A percentile compares a stretch with the other conserved stretches of the same genome.
phyloP scores from a whole-genome alignment of 305 asterid species.

The Solanum chacoense region DNA sequence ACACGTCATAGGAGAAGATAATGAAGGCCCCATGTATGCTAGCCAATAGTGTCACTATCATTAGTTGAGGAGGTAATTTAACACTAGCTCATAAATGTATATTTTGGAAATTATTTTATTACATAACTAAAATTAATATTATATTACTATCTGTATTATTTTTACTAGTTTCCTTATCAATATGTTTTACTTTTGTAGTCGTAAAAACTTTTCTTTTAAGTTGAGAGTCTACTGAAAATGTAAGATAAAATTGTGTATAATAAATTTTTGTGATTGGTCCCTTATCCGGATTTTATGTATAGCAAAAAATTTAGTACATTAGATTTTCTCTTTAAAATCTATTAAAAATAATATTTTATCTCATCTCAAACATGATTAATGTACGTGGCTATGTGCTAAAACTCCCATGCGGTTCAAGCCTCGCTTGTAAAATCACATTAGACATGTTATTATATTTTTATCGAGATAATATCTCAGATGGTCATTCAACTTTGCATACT shows the following conservation, averaged over 20 bases:
- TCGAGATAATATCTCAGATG: too few relatives aligned
- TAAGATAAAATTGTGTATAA: too few relatives aligned
- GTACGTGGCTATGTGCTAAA: too few relatives aligned
- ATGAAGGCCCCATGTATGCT: not conserved
- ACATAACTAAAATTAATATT: not conserved
- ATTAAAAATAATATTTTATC: rapidly evolving
- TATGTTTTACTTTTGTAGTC: not conserved
- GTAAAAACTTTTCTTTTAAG: not conserved
- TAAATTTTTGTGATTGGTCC: rapidly evolving
- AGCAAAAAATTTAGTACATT: too few relatives aligned
- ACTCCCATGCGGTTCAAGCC: too few relatives aligned
- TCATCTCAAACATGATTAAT: too few relatives aligned
- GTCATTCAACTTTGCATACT: too few relatives aligned
- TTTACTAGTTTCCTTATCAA: not conserved
- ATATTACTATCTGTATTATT: not conserved
- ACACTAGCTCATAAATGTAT: not conserved
- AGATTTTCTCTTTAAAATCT: rapidly evolving
- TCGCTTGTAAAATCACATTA: not conserved
- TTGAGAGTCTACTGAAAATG: too few relatives aligned
- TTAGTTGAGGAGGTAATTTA: not conserved
- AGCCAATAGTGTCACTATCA: conserved; percentile 19
- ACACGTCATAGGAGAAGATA: conserved; percentile 1
- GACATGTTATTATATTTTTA: not conserved
- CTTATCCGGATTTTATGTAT: rapidly evolving
- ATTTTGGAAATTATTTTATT: not conserved